Base-by-base conservation (phyloP, 208 protist genomes). In the Trypanosoma melophagium region DNA sequence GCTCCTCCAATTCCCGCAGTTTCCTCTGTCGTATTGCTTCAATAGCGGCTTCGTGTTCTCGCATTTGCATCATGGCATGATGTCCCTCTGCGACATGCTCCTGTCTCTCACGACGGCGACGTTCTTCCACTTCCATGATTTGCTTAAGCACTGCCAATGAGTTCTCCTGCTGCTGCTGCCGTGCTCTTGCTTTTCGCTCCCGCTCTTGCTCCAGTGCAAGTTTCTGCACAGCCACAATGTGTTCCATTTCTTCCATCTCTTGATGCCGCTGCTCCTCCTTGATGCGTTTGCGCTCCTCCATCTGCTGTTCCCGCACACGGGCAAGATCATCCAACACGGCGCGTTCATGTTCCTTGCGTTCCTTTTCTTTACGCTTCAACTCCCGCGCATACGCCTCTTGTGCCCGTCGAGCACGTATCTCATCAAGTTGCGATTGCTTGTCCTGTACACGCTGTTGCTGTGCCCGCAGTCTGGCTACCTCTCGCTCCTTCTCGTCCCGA, bases 61-160 rank as follows among this genome's bases (percentile, higher is more conserved):
- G 81, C 31, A 76, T 75, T 45, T 92, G 79, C 53, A 79, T 79
- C 60, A 83, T 77, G 19, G 92, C 17, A 38, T 87, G 77, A 69
- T 92, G 74, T 40, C 96, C 93, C 78, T 97, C 94, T 56, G 97
- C 96, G 0, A 97, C 77, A 67, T 84, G 93, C 78, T 96, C 91
- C 63, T 93, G 90, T 10, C 90, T 76, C 67, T 95, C 83, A 16
- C 78, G 76, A 8, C 89, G 84, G n/a, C 89, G 77, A 17, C 79
- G 77, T 76, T 98, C 96, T 74, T 97, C 91, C 22, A 90, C 83
- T 25, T 96, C 86, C 80, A 89, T 89, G 54, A 98, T 97, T 66
- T 98, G 94, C 67, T 87, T 84, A 5, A 90, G 76, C 47, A 98
- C 69, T 1, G 88, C 81, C 4, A 94, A 60, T 4, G 90, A 85